These are phyloP conservation scores for Leccinum variicolor DNA, from an alignment of 768 basidiomycete species.

Conservation along the genomic window DNA sequence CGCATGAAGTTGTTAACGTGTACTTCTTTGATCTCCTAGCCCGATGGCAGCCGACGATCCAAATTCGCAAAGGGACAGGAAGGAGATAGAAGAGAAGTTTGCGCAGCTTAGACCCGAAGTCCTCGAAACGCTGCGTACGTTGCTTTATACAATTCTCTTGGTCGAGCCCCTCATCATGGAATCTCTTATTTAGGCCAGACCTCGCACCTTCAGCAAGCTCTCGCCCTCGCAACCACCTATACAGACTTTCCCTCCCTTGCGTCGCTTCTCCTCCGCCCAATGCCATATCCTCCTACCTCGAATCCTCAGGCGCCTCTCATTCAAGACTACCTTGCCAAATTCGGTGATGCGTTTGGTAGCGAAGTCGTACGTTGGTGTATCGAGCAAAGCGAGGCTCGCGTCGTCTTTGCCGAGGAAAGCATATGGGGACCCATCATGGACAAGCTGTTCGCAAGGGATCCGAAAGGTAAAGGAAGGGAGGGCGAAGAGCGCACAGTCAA, in stretches of 20 bases:
- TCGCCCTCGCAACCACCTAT: conserved; percentile 81
- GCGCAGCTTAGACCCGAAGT: conserved; percentile 69
- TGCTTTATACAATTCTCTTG: neutral
- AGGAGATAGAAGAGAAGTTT: conserved; percentile 65
- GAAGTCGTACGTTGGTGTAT: conserved; percentile 94
- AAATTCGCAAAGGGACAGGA: conserved; percentile 51
- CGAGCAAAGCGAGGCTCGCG: conserved; percentile 80
- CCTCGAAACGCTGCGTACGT: conserved; percentile 76
- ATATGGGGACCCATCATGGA: conserved; percentile 62
- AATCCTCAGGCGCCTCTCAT: conserved; percentile 65
- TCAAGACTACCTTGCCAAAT: conserved; percentile 70
- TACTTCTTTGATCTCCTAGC: conserved; percentile 29
- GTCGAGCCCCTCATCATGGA: neutral
- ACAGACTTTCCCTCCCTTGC: conserved; percentile 85
- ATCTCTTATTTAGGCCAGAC: conserved; percentile 48
- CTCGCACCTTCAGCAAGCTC: conserved; percentile 68
- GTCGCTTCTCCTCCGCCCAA: conserved; percentile 70
- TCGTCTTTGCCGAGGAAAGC: conserved; percentile 76
- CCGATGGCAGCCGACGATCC: conserved; percentile 44
- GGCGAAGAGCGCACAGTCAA: conserved; percentile 38
- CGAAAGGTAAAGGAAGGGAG: conserved; percentile 25
- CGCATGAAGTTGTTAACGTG: neutral
- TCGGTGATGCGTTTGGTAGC: conserved; percentile 80
- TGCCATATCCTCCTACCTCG: conserved; percentile 57
- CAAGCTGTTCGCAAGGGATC: conserved; percentile 51